Base-by-base conservation (phyloP, 169 alveolate genomes). In the Perkinsus marinus region DNA sequence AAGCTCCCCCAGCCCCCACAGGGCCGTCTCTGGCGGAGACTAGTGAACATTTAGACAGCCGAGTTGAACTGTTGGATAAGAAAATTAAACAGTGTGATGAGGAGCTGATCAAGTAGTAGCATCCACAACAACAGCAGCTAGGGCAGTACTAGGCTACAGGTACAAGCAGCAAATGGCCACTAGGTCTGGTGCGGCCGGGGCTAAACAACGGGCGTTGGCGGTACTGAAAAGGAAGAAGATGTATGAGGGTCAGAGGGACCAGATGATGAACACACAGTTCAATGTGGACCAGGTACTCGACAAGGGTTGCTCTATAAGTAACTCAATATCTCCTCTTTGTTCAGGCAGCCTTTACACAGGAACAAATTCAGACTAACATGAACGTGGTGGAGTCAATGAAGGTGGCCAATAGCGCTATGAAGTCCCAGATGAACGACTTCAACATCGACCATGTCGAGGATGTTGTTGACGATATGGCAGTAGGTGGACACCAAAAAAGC, bases 381-480 rank as follows among this genome's bases (percentile, higher is more conserved):
- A 39, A 38, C 68, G 43, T 41, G 7, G 91, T 89, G 30, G 91
- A 37, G 39, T 39, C 91, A 36, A 89, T 89, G 91, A 89, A 89
- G 91, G 91, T 26, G 22, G 91, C 91, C 39, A 89, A 89, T 17
- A 7, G 5, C 38, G 37, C 41, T 3, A 39, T 89, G 91, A 89
- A 89, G 91, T 3, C 39, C 68, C 91, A 89, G 91, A 38, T 39
- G 68, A 89, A 89, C 38, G 34, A 89, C 68, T 38, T 89, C 34
- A 41, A 89, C 91, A 89, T 89, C 91, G 91, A 89, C 57, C 68
- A 89, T n/a, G 43, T 89, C 36, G 91, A 89, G 57, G 79, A 57
- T 16, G 79, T 57, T 30, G 79, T 57, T 0, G 79, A 57, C 22
- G 79, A 57, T 30, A 57, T 57, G 79, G 79, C 79, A 30, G 79